Evolutionary conservation across 1,139 yeast genomes (phyloP).

Genomic region (Suhomyces chickasaworum): DNA sequence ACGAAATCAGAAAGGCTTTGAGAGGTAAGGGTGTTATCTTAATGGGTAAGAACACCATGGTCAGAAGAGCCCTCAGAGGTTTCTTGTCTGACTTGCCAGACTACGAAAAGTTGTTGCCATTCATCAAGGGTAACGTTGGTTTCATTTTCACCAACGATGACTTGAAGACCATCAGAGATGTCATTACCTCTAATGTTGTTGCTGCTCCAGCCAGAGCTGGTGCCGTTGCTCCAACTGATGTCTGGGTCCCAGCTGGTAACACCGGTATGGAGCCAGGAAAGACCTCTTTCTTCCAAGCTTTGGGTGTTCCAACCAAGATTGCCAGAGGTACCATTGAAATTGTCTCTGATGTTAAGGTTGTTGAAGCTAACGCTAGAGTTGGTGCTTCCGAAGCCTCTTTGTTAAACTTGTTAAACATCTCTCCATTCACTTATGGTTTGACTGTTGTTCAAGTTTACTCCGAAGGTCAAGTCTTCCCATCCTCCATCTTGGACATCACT

Average conservation of each 20-base stretch:
- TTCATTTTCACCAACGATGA: constrained; percentile 98
- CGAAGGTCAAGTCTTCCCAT: constrained; percentile 97
- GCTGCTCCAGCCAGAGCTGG: constrained; percentile 99
- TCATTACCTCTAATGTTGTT: constrained; percentile 86
- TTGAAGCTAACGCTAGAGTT: constrained; percentile 79
- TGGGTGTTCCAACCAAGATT: constrained; percentile 99
- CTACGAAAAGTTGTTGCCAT: constrained; percentile 91
- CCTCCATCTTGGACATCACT: constrained; percentile 95
- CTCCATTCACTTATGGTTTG: constrained; percentile 99
- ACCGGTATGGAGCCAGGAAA: constrained; percentile 99
- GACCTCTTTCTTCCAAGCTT: constrained; percentile 99
- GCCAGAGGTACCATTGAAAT: constrained; percentile 99
- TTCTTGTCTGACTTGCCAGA: constrained; percentile 94
- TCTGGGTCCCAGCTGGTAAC: constrained; percentile 98
- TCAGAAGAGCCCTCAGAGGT: constrained; percentile 99
- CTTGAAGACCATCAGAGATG: constrained; percentile 89
- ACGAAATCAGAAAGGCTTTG: constrained; percentile 96
- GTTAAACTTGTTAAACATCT: constrained; percentile 99
- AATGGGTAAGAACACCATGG: constrained; percentile 99
- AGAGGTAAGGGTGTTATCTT: constrained; percentile 94
- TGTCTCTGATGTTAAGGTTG: constrained; percentile 95
- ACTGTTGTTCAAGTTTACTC: constrained; percentile 95
- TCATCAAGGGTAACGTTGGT: constrained; percentile 97
- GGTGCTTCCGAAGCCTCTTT: constrained; percentile 99
- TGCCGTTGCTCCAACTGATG: constrained; percentile 98